Evolutionary conservation across 257 asterid genomes (phyloP).

Genomic region (Capsicum pubescens): DNA sequence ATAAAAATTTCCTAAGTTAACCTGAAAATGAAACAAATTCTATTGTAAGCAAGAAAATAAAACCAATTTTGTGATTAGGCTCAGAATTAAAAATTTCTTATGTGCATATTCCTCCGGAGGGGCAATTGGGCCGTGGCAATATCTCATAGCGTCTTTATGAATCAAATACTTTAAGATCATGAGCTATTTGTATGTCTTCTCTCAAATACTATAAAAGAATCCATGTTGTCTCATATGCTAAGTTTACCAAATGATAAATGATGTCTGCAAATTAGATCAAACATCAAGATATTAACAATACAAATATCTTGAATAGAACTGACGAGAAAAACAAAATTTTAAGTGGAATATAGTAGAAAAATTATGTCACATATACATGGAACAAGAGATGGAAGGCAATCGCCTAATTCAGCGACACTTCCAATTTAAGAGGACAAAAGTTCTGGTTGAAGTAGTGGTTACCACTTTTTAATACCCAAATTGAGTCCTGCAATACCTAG

Average conservation of each 20-base stretch:
- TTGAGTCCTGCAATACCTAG: background rate
- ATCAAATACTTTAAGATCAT: background rate
- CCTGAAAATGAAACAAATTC: constrained; percentile 11
- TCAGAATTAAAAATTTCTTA: background rate
- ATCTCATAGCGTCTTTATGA: background rate
- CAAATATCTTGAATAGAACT: constrained; percentile 15
- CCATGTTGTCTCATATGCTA: background rate
- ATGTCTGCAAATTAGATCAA: background rate
- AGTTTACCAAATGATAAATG: background rate
- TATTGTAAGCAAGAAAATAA: constrained; percentile 6
- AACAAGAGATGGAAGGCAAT: constrained; percentile 5
- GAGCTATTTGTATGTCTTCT: background rate
- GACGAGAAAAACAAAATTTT: background rate
- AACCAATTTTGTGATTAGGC: background rate
- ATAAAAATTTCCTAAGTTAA: constrained; percentile 13
- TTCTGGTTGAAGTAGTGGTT: background rate
- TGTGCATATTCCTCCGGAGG: background rate
- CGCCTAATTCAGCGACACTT: background rate
- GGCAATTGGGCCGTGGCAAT: background rate
- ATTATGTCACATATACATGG: background rate
- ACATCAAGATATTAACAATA: background rate
- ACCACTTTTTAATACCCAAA: background rate
- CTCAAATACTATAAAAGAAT: background rate
- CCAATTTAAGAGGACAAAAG: background rate
- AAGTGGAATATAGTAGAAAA: background rate